Percentiles rank a stretch among this genome's conserved stretches.
These are phyloP conservation scores for Meripilus lineatus DNA, from an alignment of 1,284 basidiomycete species.

Conservation along the genomic window DNA sequence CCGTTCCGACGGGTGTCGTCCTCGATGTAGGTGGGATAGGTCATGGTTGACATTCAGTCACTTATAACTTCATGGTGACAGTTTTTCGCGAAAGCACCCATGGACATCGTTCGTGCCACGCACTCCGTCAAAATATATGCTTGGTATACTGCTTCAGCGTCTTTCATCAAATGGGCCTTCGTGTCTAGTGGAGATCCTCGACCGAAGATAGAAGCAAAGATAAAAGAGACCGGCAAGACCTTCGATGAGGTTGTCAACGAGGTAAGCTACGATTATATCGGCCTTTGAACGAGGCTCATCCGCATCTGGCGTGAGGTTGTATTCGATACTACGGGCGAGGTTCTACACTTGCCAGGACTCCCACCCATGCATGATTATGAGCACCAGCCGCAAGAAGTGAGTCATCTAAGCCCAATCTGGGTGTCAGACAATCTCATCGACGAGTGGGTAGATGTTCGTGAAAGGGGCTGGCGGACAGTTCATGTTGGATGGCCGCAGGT, in stretches of 20 bases:
- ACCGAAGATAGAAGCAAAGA: constrained; percentile 13
- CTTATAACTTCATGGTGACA: no score
- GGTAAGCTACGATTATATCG: no score
- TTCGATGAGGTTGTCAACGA: constrained; percentile 12
- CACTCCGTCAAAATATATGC: neutral
- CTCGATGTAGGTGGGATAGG: constrained; percentile 6
- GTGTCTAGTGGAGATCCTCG: constrained; percentile 14
- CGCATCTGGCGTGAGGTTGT: no score
- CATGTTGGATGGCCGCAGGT: no score
- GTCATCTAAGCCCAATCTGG: neutral
- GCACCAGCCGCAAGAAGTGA: neutral
- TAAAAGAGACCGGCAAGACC: constrained; percentile 3
- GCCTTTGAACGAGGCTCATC: no score
- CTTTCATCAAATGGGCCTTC: neutral
- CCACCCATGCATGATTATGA: constrained; percentile 4
- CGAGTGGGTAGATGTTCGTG: no score
- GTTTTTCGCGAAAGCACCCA: no score
- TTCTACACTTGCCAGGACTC: neutral
- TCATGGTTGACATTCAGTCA: no score
- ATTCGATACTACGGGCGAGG: neutral
- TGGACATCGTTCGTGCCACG: no score
- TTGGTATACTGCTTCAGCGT: neutral
- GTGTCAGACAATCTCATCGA: neutral
- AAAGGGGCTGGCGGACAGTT: neutral
- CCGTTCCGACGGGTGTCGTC: neutral